These are phyloP conservation scores for Globisporangium uncinulatum DNA, from an alignment of 352 stramenopile species.

Conservation along the genomic window DNA sequence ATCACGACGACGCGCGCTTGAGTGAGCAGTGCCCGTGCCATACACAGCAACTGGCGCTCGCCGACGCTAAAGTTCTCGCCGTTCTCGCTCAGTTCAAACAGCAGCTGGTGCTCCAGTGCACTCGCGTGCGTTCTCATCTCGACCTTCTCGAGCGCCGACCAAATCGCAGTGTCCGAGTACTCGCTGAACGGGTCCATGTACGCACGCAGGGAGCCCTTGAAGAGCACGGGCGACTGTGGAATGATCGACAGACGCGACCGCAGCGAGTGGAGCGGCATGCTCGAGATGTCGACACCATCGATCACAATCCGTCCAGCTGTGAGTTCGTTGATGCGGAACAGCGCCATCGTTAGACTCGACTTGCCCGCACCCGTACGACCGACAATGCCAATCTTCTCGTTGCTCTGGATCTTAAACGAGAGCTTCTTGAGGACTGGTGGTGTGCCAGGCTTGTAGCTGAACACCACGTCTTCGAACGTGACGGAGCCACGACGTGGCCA, in stretches of 20 bases:
- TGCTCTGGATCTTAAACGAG: conserved; percentile 36
- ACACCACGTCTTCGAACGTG: conserved; percentile 6
- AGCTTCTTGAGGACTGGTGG: conserved; percentile 19
- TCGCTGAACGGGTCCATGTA: conserved; percentile 85
- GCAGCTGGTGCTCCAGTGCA: conserved; percentile 25
- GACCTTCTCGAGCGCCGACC: conserved; percentile 55
- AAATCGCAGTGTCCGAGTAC: conserved; percentile 38
- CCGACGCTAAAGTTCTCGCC: conserved; percentile 89
- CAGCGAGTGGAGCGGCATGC: conserved; percentile 14
- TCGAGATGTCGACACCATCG: conserved; percentile 43
- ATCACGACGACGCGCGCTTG: conserved; percentile 65
- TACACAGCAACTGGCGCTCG: conserved; percentile 89
- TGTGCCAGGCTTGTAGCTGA: conserved; percentile 14
- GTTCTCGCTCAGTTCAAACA: conserved; percentile 67
- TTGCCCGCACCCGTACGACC: conserved; percentile 86
- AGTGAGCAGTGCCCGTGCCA: conserved; percentile 85
- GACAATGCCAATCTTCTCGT: conserved; percentile 88
- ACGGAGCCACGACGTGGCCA: neutral
- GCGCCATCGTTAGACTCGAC: conserved; percentile 79
- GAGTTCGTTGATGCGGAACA: conserved; percentile 93
- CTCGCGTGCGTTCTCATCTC: conserved; percentile 57
- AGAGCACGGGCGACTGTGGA: conserved; percentile 75
- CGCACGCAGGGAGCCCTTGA: conserved; percentile 72
- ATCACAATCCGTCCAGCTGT: conserved; percentile 61
- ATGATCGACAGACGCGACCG: conserved; percentile 46